Base-by-base conservation (phyloP, 2,329 filamentous ascomycete genomes). In the Hymenotorrendiella dingleyae region DNA sequence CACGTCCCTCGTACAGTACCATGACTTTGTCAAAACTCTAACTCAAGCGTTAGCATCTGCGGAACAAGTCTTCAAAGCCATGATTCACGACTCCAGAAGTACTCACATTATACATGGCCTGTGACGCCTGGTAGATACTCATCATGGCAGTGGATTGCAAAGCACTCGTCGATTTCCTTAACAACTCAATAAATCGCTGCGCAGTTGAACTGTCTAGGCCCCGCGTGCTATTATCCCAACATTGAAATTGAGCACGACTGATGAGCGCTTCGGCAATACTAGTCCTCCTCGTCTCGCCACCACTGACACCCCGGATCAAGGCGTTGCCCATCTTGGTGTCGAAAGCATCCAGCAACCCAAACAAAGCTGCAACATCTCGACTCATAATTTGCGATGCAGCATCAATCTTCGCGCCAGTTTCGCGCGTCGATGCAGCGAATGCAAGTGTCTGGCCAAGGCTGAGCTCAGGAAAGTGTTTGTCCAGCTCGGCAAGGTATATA, bases 311-410 rank as follows among this genome's bases (percentile, higher is more conserved):
- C 6, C 45, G 42, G 5, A 86, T 71, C 32, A 82, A 78, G 50
- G 86, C 80, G 48, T 86, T 78, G n/a, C 84, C 84, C 4, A 89
- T 80, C 53, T 80, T 82, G 12, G 84, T 88, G 47, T 80, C 71
- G 12, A 34, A 4, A 17, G 76, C 79, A 50, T 79, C 74, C 2
- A 61, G 66, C 6, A 80, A 63, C 5, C 75, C 74, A 29, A 56
- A 42, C 10, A 38, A 9, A n/a, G 41, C 34, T 9, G 22, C 28
- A 24, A 33, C 34, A 27, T 38, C 41, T n/a, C 34, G 34, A n/a
- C n/a, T n/a, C n/a, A n/a, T n/a, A n/a, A n/a, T n/a, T n/a, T n/a
- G n/a, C n/a, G n/a, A n/a, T n/a, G n/a, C n/a, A n/a, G n/a, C n/a
- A n/a, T n/a, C n/a, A n/a, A n/a, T n/a, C n/a, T n/a, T n/a, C n/a